These are phyloP conservation scores for Neopestalotiopsis sp. DNA, from an alignment of 2,329 filamentous ascomycete genomes.

Conservation along the genomic window DNA sequence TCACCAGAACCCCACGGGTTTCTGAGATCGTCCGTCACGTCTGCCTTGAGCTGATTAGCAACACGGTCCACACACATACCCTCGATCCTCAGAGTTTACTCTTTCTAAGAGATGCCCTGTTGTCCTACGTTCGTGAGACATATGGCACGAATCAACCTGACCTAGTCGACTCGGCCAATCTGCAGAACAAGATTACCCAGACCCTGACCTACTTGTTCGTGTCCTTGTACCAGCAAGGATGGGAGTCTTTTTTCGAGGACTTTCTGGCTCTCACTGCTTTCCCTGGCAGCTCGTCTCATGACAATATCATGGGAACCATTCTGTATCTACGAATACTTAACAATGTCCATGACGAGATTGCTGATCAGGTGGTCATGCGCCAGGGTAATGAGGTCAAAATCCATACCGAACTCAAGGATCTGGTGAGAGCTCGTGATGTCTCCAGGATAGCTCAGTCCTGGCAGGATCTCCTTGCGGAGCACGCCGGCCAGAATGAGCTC, in stretches of 20 bases:
- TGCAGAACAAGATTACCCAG: conserved; percentile 98
- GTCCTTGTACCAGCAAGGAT: conserved; percentile 81
- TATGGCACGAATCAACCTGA: conserved; percentile 68
- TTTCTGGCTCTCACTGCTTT: conserved; percentile 76
- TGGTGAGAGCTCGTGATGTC: conserved; percentile 85
- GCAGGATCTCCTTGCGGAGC: conserved; percentile 86
- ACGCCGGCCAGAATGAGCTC: conserved; percentile 70
- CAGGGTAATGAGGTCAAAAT: conserved; percentile 80
- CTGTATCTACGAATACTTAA: conserved; percentile 88
- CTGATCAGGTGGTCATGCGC: conserved; percentile 84
- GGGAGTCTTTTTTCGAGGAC: conserved; percentile 91
- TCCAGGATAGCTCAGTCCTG: conserved; percentile 87
- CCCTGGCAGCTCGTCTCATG: conserved; percentile 61
- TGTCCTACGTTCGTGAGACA: conserved; percentile 78
- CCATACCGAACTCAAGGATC: conserved; percentile 89
- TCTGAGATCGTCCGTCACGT: conserved; percentile 88
- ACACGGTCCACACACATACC: conserved; percentile 80
- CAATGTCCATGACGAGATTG: conserved; percentile 96
- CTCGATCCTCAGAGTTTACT: conserved; percentile 75
- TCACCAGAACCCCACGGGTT: conserved; percentile 75
- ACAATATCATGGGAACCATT: conserved; percentile 77
- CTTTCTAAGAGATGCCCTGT: conserved; percentile 79
- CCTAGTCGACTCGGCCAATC: conserved; percentile 70
- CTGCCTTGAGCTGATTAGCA: conserved; percentile 91
- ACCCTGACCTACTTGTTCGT: conserved; percentile 94